These are phyloP conservation scores for Aureobasidium mangrovei DNA, from an alignment of 2,329 filamentous ascomycete species.

Conservation along the genomic window DNA sequence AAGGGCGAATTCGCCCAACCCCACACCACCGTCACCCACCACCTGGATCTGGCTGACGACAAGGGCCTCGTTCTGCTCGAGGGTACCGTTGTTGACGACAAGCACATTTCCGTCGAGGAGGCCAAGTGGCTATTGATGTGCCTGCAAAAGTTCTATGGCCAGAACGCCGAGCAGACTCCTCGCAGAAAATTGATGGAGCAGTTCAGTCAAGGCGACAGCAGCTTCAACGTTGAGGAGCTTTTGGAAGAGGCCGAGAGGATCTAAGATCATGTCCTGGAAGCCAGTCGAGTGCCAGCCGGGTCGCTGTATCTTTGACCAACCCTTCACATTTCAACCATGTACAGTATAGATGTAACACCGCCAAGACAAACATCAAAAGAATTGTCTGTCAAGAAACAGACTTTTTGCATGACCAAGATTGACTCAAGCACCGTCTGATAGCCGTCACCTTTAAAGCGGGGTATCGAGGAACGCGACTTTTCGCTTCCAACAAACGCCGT, in stretches of 20 bases:
- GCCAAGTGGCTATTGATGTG: slow-evolving; percentile 89
- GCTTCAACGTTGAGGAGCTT: slow-evolving; percentile 75
- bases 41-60: slow-evolving; percentile 65
- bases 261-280: neutral
- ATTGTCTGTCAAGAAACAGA: neutral
- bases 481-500: neutral
- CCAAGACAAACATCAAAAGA: neutral
- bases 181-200: slow-evolving; percentile 66
- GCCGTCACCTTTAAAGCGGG: neutral
- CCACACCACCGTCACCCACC: slow-evolving; percentile 89
- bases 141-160: slow-evolving; percentile 82
- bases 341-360: slow-evolving; percentile 7
- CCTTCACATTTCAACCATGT: neutral
- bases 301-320: neutral
- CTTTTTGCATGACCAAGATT: neutral
- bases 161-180: slow-evolving; percentile 48
- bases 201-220: slow-evolving; percentile 69
- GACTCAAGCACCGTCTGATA: neutral
- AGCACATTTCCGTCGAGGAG: slow-evolving; percentile 69
- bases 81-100: slow-evolving; percentile 65
- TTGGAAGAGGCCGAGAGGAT: slow-evolving; percentile 84
- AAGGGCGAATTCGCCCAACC: slow-evolving; percentile 82
- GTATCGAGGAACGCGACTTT: neutral
- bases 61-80: slow-evolving; percentile 81
- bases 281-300: neutral